Base-by-base conservation (phyloP, 1,284 basidiomycete genomes). In the Pseudozyma sp. region DNA sequence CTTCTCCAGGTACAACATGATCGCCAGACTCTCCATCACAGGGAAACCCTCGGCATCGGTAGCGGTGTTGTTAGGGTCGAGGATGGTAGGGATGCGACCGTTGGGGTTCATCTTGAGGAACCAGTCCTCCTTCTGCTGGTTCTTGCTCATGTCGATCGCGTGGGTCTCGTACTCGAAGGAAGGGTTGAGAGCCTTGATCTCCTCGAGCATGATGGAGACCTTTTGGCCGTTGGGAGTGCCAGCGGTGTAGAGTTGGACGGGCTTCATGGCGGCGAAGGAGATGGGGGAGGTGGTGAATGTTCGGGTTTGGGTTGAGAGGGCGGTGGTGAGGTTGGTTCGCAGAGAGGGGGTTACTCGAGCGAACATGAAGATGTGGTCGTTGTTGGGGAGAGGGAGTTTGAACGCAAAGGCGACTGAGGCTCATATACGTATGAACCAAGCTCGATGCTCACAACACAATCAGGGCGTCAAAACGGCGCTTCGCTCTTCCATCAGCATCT, bases 121-220 rank as follows among this genome's bases (percentile, higher is more conserved):
- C 68, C 78, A 80, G 24, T 70, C 60, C 19, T 75, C 63, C 68
- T 80, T 79, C 45, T 79, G 78, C 40, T 68, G 48, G 45, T 75
- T 94, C 84, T 98, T 98, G 43, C 89, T 88, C 79, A 97, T 93
- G 35, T 99, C 85, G 61, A 94, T 89, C 0, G 89, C 90, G 77
- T 93, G 92, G 29, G 58, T 63, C 40, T 79, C 77, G 65, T 73
- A 78, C 43, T 68, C 52, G 53, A 80, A 77, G 11, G 53, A 54
- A 8, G 60, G 64, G 62, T 80, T 73, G 54, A 80, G 68, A 29
- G 64, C 78, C 47, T 77, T 72, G 16, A 99, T 85, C 2, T 88
- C 87, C 83, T 99, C 97, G 61, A 98, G 87, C 3, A 93, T 94
- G 83, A 97, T 97, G 85, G 99, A 99, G 85, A 96, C 92, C 7